Evolutionary conservation across 805 yeast species (phyloP).

Genomic region (Teunomyces funiuensis): DNA sequence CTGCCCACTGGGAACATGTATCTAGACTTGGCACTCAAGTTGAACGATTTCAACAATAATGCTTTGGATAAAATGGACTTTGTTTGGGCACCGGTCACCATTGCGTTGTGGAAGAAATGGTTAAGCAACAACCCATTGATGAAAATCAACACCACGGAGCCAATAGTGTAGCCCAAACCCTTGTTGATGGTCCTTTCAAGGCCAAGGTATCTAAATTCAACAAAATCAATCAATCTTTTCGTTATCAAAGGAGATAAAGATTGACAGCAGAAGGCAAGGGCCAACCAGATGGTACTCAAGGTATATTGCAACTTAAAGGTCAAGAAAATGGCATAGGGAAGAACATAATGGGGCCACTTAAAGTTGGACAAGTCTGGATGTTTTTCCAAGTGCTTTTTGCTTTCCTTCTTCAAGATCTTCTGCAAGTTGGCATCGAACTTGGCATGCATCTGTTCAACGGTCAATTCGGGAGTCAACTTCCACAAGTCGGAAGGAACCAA

Average conservation of each 20-base stretch:
- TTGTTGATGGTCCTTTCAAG: slow-evolving; percentile 43
- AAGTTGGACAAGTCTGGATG: slow-evolving; percentile 20
- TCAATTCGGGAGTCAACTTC: slow-evolving; percentile 34
- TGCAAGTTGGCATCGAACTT: slow-evolving; percentile 27
- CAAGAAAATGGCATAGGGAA: slow-evolving; percentile 46
- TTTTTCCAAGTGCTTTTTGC: slow-evolving; percentile 18
- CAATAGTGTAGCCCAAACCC: slow-evolving; percentile 79
- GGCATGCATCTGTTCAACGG: slow-evolving; percentile 35
- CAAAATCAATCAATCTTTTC: slow-evolving; percentile 61
- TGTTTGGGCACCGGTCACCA: slow-evolving; percentile 43
- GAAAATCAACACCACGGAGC: slow-evolving; percentile 56
- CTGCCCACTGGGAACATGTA: slow-evolving; percentile 38
- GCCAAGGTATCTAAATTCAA: slow-evolving; percentile 50
- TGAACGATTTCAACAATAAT: slow-evolving; percentile 39
- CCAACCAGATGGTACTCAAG: slow-evolving; percentile 40
- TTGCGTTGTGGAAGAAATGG: slow-evolving; percentile 43
- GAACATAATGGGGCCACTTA: slow-evolving; percentile 38
- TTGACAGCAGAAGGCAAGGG: slow-evolving; percentile 45
- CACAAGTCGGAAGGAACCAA: slow-evolving; percentile 39
- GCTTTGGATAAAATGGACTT: slow-evolving; percentile 42
- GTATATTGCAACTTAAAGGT: slow-evolving; percentile 51
- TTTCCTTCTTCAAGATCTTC: slow-evolving; percentile 18
- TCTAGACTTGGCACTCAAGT: slow-evolving; percentile 32
- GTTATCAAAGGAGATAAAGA: slow-evolving; percentile 69
- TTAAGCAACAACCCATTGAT: slow-evolving; percentile 40